These are phyloP conservation scores for Kwoniella shandongensis DNA, from an alignment of 768 basidiomycete species.

Conservation along the genomic window DNA sequence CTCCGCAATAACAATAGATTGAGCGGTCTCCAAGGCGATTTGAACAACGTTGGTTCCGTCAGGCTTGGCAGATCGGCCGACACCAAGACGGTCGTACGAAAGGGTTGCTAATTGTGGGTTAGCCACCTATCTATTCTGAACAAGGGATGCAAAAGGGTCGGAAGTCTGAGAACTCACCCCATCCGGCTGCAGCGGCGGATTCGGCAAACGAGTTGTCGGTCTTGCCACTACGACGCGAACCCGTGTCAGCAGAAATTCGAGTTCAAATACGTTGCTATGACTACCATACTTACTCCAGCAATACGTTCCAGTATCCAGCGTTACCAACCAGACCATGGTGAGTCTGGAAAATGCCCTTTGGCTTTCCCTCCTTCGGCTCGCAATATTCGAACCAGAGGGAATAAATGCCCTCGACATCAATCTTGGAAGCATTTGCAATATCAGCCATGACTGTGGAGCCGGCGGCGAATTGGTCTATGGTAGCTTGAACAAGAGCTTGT, in stretches of 20 bases:
- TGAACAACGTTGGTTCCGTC: conserved; percentile 40
- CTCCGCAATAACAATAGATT: conserved; percentile 29
- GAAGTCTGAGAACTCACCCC: conserved; percentile 1
- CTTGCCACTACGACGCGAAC: conserved; percentile 1
- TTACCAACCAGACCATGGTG: conserved; percentile 32
- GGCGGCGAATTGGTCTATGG: conserved; percentile 13
- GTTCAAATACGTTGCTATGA: too few species aligned
- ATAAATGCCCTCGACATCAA: conserved; percentile 30
- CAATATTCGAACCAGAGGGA: conserved; percentile 39
- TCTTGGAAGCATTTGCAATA: conserved; percentile 20
- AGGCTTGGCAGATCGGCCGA: conserved; percentile 37
- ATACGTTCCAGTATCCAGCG: conserved; percentile 38
- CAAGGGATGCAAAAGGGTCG: too few species aligned
- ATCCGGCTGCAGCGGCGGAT: conserved; percentile 29
- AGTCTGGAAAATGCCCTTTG: conserved; percentile 30
- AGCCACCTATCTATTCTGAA: too few species aligned
- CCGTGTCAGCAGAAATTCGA: too few species aligned
- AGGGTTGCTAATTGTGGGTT: conserved; percentile 25
- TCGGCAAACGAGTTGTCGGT: conserved; percentile 38
- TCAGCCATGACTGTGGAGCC: conserved; percentile 23
- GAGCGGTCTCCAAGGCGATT: conserved; percentile 38
- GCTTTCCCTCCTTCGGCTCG: conserved; percentile 25
- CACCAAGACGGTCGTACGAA: conserved; percentile 42
- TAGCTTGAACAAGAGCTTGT: conserved; percentile 23
- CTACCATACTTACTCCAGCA: conserved; percentile 22